Evolutionary conservation across 345 rosid species (phyloP), one percentile per base, ranked within the genome.

Genomic region (Salix caprea): DNA sequence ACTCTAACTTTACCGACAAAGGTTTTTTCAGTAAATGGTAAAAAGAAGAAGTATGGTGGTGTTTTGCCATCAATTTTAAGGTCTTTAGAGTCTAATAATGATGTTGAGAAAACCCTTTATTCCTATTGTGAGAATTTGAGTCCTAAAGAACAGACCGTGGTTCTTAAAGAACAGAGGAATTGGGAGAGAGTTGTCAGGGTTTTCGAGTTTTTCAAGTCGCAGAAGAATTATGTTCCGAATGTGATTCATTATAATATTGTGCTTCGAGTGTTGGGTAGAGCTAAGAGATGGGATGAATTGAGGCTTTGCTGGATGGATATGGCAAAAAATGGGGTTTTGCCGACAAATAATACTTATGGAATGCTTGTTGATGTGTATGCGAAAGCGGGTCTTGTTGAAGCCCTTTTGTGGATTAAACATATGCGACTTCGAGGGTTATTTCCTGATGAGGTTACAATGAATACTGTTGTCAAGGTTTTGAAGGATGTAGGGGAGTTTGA

Each of bases 331-430:
- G 91, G 93, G 67, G 88, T 94, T 71, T 61, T 88, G 30, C 97
- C 98, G 0, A 89, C 94, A 0, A 86, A 90, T 19, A 89, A 92
- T 67, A 94, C 98, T 11, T 94, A 91, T 26, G 89, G 86, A 10
- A 89, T 91, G 92, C 97, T 94, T 21, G 93, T 94, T 65, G 98
- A 92, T 83, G 96, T 94, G 50, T 94, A 92, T 74, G 97, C 92
- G 40, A 94, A 87, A 80, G 92, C 95, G 28, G 98, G 97, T 75
- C 89, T 92, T 82, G 89, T 86, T 48, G 98, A 94, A 83, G 85
- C 97, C 7, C 92, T 92, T 72, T 78, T 91, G 78, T 94, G 98
- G 97, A 87, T 94, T 78, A 94, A 86, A 85, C 97, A 92, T 67
- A 94, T 94, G 98, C 89, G 79, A 69, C 69, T 85, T 61, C 87